Evolutionary conservation across 2,329 filamentous ascomycete genomes (phyloP), one percentile per base, ranked within the genome.

Genomic region (Fusarium verticillioides): DNA sequence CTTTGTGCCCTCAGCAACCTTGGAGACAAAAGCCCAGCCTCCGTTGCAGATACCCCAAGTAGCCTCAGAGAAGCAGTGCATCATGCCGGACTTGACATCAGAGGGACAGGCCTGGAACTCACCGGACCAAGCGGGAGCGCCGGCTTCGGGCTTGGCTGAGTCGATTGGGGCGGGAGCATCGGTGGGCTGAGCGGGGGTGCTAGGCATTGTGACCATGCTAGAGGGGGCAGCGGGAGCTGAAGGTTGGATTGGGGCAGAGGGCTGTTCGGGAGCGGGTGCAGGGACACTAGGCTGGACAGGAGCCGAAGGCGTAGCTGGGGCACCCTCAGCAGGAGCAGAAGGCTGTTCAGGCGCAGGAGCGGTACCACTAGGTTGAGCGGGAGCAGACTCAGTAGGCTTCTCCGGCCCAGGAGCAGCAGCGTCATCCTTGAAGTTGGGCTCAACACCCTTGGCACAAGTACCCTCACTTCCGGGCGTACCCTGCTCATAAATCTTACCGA

Each of bases 21-120:
- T 30, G 40, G 72, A 74, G 9, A 75, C 64, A 42, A 75, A 23
- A 2, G 74, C 66, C 75, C 73, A 78, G 0, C 77, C 77, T 19
- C 52, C 19, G 6, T 76, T 78, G 65, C 77, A 78, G 16, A 78
- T 73, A 4, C 77, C 77, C 40, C 78, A 78, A 12, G 60, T 37
- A 10, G 34, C 62, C 9, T 58, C 50, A 1, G 63, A 54, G n/a
- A 78, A 58, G 21, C 77, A 78, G 13, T 74, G 36, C 4, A 78
- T 39, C 21, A 52, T 61, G 2, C 70, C 75, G 0, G 67, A 63
- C 6, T 65, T 47, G 21, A 69, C 28, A 18, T 49, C 40, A 1
- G 50, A 26, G 10, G 72, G 63, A 16, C 77, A 78, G 7, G 74
- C 61, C 44, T 66, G 30, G 4, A 59, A 61, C 4, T 68, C 66